Conservation (phyloP, 495 filamentous ascomycete species). For the Aspergillus sclerotiicarbonarius region DNA sequence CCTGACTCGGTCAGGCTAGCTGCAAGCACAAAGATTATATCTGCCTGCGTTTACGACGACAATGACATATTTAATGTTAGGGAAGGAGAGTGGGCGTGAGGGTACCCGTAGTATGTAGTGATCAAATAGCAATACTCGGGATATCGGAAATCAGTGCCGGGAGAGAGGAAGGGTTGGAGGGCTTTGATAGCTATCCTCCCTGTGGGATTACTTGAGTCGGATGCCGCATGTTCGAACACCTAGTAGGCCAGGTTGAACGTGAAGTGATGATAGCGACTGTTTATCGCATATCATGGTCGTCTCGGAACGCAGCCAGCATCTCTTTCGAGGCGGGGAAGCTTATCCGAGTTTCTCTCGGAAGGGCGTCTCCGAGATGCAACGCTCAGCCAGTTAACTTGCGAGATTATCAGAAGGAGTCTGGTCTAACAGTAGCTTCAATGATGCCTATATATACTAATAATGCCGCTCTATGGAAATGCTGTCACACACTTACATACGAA, state of each 20-base stretch:
- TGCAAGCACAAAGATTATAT: neutral
- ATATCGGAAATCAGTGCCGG: constrained; percentile 1
- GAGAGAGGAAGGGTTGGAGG: neutral
- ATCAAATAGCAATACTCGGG: neutral
- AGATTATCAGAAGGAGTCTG: no score
- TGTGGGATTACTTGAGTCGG: neutral
- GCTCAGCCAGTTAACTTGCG: no score
- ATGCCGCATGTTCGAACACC: neutral
- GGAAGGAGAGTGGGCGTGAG: neutral
- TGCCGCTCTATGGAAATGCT: no score
- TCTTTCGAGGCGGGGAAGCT: neutral
- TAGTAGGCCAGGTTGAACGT: neutral
- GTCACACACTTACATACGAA: neutral
- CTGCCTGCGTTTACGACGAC: neutral
- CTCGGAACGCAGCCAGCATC: neutral
- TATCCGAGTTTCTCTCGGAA: neutral
- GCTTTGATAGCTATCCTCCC: neutral
- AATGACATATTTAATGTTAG: neutral
- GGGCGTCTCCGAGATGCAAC: neutral
- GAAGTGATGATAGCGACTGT: neutral
- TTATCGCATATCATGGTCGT: neutral
- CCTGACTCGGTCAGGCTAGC: no score
- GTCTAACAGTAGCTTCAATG: no score
- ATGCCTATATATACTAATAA: no score
- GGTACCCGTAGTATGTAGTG: constrained; percentile 6